phyloP scores from a whole-genome alignment of 257 asterid genomes.

The Salvia splendens region DNA sequence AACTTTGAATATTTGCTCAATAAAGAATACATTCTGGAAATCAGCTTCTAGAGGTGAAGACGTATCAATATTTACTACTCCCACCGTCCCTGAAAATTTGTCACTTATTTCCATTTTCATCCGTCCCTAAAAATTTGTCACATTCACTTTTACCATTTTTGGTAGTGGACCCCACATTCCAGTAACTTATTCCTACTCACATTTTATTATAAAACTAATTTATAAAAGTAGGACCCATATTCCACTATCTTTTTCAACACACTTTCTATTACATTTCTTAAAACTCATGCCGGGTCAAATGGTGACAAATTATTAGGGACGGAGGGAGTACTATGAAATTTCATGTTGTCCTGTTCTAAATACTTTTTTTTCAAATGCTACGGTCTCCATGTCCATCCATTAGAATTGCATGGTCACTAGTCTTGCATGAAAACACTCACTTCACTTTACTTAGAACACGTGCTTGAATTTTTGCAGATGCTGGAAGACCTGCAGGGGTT shows the following conservation, averaged over 20 bases:
- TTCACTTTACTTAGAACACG: slow-evolving; percentile 5
- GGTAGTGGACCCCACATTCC: no score
- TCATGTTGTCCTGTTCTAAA: not conserved
- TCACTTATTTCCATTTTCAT: no score
- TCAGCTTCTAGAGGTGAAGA: slow-evolving; percentile 8
- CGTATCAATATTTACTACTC: slow-evolving; percentile 2
- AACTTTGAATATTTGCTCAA: not conserved
- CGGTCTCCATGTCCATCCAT: slow-evolving; percentile 15
- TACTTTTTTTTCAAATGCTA: slow-evolving; percentile 1
- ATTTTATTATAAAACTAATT: no score
- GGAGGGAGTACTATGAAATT: slow-evolving; percentile 14
- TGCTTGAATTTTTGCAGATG: slow-evolving; percentile 56
- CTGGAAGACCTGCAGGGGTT: slow-evolving; percentile 64
- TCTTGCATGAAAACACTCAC: slow-evolving; percentile 17
- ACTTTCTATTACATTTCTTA: no score
- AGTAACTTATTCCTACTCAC: no score
- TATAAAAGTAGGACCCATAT: no score
- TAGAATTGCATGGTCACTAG: slow-evolving; percentile 3
- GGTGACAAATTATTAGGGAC: no score
- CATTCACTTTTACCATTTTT: no score
- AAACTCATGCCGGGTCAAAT: no score
- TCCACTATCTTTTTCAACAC: no score
- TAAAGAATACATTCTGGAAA: slow-evolving; percentile 16
- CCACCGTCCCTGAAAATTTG: no score
- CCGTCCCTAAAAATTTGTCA: no score